Conservation (phyloP, 441 rosid species). For the Caryocar brasiliense region DNA sequence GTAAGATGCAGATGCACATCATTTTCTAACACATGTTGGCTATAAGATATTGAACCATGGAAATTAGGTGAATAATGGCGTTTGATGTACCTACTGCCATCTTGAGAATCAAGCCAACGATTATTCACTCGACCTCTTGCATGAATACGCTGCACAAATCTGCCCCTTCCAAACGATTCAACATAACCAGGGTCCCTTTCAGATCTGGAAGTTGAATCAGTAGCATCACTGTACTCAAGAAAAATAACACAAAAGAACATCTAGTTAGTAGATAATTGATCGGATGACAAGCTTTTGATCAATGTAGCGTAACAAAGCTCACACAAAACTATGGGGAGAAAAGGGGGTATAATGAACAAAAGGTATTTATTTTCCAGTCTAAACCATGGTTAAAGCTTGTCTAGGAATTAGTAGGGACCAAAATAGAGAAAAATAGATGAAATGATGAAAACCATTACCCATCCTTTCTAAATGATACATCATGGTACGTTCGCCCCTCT, state of each 20-base stretch:
- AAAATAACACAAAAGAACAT: not conserved
- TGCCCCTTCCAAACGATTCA: conserved; percentile 1
- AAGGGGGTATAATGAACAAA: not conserved
- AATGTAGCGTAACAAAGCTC: not conserved
- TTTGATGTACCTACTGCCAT: not conserved
- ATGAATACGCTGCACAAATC: not conserved
- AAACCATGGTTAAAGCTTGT: too few species aligned
- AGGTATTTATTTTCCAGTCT: not conserved
- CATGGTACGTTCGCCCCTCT: not conserved
- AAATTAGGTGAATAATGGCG: conserved; percentile 1
- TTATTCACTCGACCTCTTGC: conserved; percentile 4
- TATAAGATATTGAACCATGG: not conserved
- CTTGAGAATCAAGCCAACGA: not conserved
- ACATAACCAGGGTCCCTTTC: conserved; percentile 7
- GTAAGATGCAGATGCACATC: conserved; percentile 1
- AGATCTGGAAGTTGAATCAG: not conserved
- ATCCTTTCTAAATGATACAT: not conserved
- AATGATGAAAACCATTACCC: too few species aligned
- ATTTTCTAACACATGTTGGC: not conserved
- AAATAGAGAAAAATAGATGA: too few species aligned
- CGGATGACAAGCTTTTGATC: not conserved
- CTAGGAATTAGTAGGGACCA: too few species aligned
- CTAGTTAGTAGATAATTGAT: not conserved
- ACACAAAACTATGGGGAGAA: not conserved
- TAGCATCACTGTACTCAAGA: conserved; percentile 8